phyloP scores from a whole-genome alignment of 2,329 filamentous ascomycete species.

The Bipolaris oryzae region DNA sequence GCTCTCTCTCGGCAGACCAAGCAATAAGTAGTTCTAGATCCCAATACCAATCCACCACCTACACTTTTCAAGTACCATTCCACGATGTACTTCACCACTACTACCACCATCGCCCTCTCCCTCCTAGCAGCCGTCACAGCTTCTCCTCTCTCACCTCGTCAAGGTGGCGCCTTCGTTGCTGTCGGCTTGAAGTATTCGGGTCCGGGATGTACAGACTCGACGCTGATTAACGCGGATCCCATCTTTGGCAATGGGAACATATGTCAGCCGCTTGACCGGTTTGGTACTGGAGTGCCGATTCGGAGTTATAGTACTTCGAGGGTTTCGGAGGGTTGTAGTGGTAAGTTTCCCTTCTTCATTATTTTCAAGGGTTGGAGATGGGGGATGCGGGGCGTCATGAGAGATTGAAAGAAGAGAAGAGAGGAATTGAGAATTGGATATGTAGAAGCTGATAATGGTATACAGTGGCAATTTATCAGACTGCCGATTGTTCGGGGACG shows the following conservation, averaged over 20 bases:
- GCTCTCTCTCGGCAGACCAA: neutral
- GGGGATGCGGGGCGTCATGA: neutral
- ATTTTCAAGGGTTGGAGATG: neutral
- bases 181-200: slow-evolving; percentile 22
- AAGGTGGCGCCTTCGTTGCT: slow-evolving; percentile 14
- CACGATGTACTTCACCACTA: neutral
- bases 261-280: slow-evolving; percentile 23
- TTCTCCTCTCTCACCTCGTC: neutral
- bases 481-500: slow-evolving; percentile 6
- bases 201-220: slow-evolving; percentile 15
- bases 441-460: neutral
- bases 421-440: neutral
- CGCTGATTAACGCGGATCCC: slow-evolving; percentile 23
- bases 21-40: neutral
- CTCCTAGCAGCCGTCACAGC: neutral
- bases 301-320: slow-evolving; percentile 17
- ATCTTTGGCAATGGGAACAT: slow-evolving; percentile 21
- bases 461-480: slow-evolving; percentile 14
- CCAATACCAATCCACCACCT: neutral
- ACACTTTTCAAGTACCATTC: neutral
- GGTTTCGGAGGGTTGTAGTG: neutral
- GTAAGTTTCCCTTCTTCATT: neutral
- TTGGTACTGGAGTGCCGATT: slow-evolving; percentile 8
- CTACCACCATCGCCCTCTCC: neutral
- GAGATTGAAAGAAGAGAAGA: too few species aligned